phyloP scores from a whole-genome alignment of 495 filamentous ascomycete genomes.

The Aspergillus ostianus region DNA sequence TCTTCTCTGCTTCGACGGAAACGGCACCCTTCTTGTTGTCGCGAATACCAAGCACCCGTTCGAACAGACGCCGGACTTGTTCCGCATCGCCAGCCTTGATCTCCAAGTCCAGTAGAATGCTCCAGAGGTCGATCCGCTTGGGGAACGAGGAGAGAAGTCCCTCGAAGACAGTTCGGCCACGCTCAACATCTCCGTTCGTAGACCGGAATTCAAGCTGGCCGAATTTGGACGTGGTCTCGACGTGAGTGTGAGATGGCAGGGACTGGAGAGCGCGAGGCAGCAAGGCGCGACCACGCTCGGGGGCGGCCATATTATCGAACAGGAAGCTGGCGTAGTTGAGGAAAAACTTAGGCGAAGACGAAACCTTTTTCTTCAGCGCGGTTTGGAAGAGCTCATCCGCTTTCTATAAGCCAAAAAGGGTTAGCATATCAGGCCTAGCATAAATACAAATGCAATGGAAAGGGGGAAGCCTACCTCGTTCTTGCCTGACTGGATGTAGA shows the following conservation, averaged over 20 bases:
- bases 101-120: constrained; percentile 84
- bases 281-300: constrained; percentile 72
- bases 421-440: constrained; percentile 26
- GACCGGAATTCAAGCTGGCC: constrained; percentile 88
- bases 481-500: constrained; percentile 90
- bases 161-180: constrained; percentile 92
- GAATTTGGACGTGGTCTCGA: constrained; percentile 80
- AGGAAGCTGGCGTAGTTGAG: constrained; percentile 95
- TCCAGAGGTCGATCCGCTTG: constrained; percentile 90
- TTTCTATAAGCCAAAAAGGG: constrained; percentile 53
- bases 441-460: neutral
- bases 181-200: constrained; percentile 78
- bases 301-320: constrained; percentile 63
- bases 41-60: constrained; percentile 61
- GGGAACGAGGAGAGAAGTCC: constrained; percentile 79
- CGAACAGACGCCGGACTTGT: constrained; percentile 71
- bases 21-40: constrained; percentile 56
- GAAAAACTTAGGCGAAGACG: constrained; percentile 73
- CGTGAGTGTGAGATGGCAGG: constrained; percentile 67
- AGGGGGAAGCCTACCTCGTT: constrained; percentile 48
- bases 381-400: constrained; percentile 84
- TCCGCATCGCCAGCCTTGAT: constrained; percentile 62
- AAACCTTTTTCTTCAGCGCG: constrained; percentile 84
- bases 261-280: constrained; percentile 86
- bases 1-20: constrained; percentile 35